A percentile compares a stretch with the other conserved stretches of the same genome.
phyloP scores from a whole-genome alignment of 129 eudicot species.

The Centaurea solstitialis region DNA sequence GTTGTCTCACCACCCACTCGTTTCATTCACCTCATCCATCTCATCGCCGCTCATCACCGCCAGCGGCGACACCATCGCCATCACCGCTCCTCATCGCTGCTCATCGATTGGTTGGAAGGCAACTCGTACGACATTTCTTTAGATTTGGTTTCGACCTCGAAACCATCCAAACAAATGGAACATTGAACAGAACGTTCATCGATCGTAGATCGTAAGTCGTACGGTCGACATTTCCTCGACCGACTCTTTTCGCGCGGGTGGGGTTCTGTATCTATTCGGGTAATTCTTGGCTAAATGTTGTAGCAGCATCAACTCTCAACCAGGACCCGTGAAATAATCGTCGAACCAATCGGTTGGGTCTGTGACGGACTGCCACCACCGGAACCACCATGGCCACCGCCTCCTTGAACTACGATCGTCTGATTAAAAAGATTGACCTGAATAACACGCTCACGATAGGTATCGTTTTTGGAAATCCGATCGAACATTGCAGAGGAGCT shows the following conservation, averaged over 20 bases:
- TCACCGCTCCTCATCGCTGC: too few relatives aligned
- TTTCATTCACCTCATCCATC: too few relatives aligned
- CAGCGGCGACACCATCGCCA: too few relatives aligned
- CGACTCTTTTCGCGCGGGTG: slow-evolving; percentile 72
- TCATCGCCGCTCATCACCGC: too few relatives aligned
- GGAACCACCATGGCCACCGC: slow-evolving; percentile 38
- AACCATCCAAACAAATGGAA: slow-evolving; percentile 86
- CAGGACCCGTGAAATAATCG: slow-evolving; percentile 82
- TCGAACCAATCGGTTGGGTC: slow-evolving; percentile 64
- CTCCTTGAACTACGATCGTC: slow-evolving; percentile 65
- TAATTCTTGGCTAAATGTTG: slow-evolving; percentile 88
- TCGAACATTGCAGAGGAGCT: slow-evolving; percentile 61
- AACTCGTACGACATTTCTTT: slow-evolving; percentile 84
- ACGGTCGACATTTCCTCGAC: slow-evolving; percentile 75
- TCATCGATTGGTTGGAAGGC: slow-evolving; percentile 73
- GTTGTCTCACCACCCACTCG: too few relatives aligned
- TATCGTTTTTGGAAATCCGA: slow-evolving; percentile 34
- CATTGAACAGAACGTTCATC: slow-evolving; percentile 57
- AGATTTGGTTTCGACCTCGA: slow-evolving; percentile 63
- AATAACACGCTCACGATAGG: slow-evolving; percentile 50
- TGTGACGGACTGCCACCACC: too few relatives aligned
- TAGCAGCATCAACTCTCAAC: slow-evolving; percentile 61
- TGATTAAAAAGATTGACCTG: slow-evolving; percentile 77
- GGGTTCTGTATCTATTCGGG: slow-evolving; percentile 83
- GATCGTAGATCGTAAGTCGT: too few relatives aligned